A percentile compares a stretch with the other conserved stretches of the same genome.
Evolutionary conservation across 1,284 basidiomycete genomes (phyloP).

Genomic region (Heterobasidion irregulare): DNA sequence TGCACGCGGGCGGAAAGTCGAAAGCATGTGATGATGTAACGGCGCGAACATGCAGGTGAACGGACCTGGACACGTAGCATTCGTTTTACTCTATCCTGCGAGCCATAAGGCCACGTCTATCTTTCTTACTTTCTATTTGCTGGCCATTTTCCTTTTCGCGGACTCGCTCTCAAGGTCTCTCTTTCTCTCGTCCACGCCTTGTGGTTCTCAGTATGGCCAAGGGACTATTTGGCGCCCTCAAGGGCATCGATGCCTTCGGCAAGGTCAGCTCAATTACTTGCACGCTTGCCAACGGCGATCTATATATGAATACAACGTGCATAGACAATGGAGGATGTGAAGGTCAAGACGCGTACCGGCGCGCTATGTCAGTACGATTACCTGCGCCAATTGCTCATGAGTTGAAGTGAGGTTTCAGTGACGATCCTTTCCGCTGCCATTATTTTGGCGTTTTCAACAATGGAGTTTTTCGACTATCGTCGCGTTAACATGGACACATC

Average conservation of each 20-base stretch:
- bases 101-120: not conserved
- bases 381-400: slow-evolving; percentile 1
- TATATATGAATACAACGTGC: slow-evolving; percentile 2
- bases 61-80: slow-evolving; percentile 7
- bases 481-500: slow-evolving; percentile 82
- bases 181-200: not conserved
- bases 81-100: not conserved
- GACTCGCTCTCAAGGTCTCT: slow-evolving; percentile 19
- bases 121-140: not conserved
- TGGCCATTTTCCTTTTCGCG: slow-evolving; percentile 9
- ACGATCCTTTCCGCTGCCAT: slow-evolving; percentile 89
- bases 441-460: slow-evolving; percentile 84
- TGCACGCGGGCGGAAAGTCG: not conserved
- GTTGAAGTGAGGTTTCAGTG: slow-evolving; percentile 40
- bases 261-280: slow-evolving; percentile 54
- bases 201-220: slow-evolving; percentile 41
- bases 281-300: not conserved
- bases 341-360: slow-evolving; percentile 92
- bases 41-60: not conserved
- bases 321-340: slow-evolving; percentile 95
- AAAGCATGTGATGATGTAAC: slow-evolving; percentile 4
- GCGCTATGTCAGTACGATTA: slow-evolving; percentile 65
- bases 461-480: slow-evolving; percentile 96
- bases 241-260: slow-evolving; percentile 94
- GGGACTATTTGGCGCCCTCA: slow-evolving; percentile 64